Conservation (phyloP, 306 rosid species). For the Canavalia ensiformis region DNA sequence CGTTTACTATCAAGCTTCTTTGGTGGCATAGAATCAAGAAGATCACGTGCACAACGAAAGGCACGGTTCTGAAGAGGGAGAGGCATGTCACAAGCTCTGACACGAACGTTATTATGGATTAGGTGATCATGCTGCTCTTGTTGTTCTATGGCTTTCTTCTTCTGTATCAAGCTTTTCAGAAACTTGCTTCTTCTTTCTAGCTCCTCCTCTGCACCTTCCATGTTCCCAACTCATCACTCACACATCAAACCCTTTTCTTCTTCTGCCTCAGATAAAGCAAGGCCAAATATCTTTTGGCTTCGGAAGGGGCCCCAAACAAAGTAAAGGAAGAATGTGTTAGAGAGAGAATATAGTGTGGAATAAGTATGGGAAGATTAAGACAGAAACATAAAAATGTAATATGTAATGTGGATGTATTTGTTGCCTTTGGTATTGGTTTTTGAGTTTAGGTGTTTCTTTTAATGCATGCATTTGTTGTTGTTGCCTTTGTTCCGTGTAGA, state of each 20-base stretch:
- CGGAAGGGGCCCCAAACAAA: conserved; percentile 52
- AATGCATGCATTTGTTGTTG: conserved; percentile 41
- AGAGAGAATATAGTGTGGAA: neutral
- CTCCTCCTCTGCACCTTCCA: conserved; percentile 88
- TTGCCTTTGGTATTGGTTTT: conserved; percentile 47
- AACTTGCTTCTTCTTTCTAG: conserved; percentile 91
- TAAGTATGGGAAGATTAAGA: conserved; percentile 27
- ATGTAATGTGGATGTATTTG: neutral
- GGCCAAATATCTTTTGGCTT: conserved; percentile 45
- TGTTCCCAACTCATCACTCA: conserved; percentile 50
- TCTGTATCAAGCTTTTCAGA: conserved; percentile 74
- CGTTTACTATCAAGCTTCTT: conserved; percentile 90
- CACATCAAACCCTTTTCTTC: conserved; percentile 21
- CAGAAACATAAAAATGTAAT: conserved; percentile 16
- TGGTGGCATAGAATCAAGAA: conserved; percentile 78
- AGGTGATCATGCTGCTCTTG: conserved; percentile 64
- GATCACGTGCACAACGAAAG: conserved; percentile 77
- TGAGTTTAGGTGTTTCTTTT: conserved; percentile 38
- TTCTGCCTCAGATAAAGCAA: conserved; percentile 42
- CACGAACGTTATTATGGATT: conserved; percentile 51
- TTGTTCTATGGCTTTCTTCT: conserved; percentile 81
- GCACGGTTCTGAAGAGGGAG: conserved; percentile 75
- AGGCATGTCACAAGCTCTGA: conserved; percentile 90
- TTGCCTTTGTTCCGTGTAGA: conserved; percentile 20
- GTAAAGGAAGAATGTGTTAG: conserved; percentile 16